Evolutionary conservation across 176 grass and related monocot species (phyloP), one percentile per base, ranked within the genome.

Genomic region (Aegilops umbellulata): DNA sequence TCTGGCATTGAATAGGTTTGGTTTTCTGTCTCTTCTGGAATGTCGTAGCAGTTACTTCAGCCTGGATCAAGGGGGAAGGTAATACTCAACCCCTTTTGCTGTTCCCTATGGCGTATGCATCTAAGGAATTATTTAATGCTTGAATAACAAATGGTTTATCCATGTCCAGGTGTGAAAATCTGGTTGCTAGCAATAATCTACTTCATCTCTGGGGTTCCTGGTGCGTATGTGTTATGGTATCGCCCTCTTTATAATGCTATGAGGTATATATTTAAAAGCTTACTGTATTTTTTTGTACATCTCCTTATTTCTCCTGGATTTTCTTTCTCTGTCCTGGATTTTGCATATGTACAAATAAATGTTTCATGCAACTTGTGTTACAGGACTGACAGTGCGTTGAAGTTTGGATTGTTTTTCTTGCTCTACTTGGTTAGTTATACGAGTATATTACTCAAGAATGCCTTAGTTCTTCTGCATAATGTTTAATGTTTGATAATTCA

Each of bases 31-130:
- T 99, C 41, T 90, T 93, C 86, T 99, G 97, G 97, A 99, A 99
- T 51, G 25, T 99, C 67, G 78, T 99, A 80, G 97, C 97, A 65
- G 94, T 99, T 88, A 94, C 97, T 82, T 62, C 92, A 78, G 97
- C 97, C 91, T 99, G 97, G 97, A 93, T 99, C 82, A 96, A 94
- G 89, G 94, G 94, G 26, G 94, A 91, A 94, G 97, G 97, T 95
- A 86, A 29, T 51, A 60, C 51, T 84, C 16, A 69, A 20, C 10
- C 26, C 35, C 26, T 84, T 82, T 64, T 84, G 42, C 10, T 15
- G 3, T 36, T 87, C 24, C 72, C 19, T 87, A n/a, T 85, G 16
- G 9, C 17, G 6, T 87, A 27, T 83, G 12, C 17, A 86, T 69
- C 20, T 67, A 11, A 49, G 19, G 63, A 86, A 70, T 80, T 69